These are phyloP conservation scores for Sclerotinia subarctica DNA, from an alignment of 2,329 filamentous ascomycete species.

Conservation along the genomic window DNA sequence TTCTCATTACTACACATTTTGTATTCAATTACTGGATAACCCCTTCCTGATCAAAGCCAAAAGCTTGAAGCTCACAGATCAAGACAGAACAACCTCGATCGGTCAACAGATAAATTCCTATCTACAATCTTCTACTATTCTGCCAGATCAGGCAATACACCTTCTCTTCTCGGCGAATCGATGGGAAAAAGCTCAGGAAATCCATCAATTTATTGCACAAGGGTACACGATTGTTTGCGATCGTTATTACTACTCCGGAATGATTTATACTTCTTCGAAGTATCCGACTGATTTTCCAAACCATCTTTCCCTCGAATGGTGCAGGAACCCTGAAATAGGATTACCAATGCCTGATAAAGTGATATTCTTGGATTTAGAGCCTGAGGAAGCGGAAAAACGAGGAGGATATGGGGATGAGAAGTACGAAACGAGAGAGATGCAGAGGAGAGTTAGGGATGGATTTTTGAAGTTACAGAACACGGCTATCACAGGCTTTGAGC, in stretches of 20 bases:
- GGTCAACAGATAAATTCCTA: slow-evolving; percentile 68
- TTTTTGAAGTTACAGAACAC: slow-evolving; percentile 57
- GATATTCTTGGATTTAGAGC: slow-evolving; percentile 79
- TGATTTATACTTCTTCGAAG: slow-evolving; percentile 91
- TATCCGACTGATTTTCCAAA: slow-evolving; percentile 53
- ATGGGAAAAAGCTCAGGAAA: slow-evolving; percentile 55
- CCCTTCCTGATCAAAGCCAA: background rate
- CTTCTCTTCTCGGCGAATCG: slow-evolving; percentile 71
- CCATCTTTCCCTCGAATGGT: slow-evolving; percentile 69
- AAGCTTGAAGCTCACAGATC: slow-evolving; percentile 10
- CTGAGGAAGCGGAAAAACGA: slow-evolving; percentile 66
- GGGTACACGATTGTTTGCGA: slow-evolving; percentile 82
- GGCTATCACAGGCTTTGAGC: slow-evolving; percentile 38
- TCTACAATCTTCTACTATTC: slow-evolving; percentile 54
- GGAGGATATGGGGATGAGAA: slow-evolving; percentile 88
- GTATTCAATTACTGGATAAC: background rate
- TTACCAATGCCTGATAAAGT: slow-evolving; percentile 85
- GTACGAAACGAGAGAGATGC: slow-evolving; percentile 84
- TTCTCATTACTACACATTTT: background rate
- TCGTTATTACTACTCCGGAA: slow-evolving; percentile 91
- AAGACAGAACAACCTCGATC: slow-evolving; percentile 65
- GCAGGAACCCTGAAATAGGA: slow-evolving; percentile 77
- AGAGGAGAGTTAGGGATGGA: slow-evolving; percentile 70
- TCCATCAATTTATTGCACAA: slow-evolving; percentile 52
- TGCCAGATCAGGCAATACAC: slow-evolving; percentile 69